These are phyloP conservation scores for Lyophyllum atratum DNA, from an alignment of 768 basidiomycete species.

Conservation along the genomic window DNA sequence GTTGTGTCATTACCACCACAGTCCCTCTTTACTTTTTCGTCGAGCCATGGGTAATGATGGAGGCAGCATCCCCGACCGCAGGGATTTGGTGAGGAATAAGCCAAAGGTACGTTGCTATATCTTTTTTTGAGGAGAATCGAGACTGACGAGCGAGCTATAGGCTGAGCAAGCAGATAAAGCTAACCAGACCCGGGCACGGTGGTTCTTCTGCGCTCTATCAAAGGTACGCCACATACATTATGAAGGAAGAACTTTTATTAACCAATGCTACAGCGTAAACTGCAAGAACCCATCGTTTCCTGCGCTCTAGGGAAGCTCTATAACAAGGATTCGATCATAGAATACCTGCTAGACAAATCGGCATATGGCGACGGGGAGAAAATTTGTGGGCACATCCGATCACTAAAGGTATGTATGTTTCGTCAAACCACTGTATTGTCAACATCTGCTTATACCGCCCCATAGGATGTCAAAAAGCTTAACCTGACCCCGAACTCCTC, in stretches of 20 bases:
- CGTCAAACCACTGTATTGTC: not conserved
- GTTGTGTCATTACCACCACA: not conserved
- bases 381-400: slow-evolving; percentile 86
- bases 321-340: slow-evolving; percentile 93
- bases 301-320: slow-evolving; percentile 94
- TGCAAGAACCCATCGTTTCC: slow-evolving; percentile 88
- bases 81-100: slow-evolving; percentile 75
- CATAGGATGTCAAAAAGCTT: slow-evolving; percentile 83
- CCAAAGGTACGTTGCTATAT: slow-evolving; percentile 52
- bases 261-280: slow-evolving; percentile 55
- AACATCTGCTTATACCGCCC: not conserved
- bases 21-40: not conserved
- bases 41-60: slow-evolving; percentile 82
- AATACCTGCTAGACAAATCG: slow-evolving; percentile 81
- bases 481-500: slow-evolving; percentile 77
- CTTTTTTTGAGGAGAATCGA: not conserved
- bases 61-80: slow-evolving; percentile 83
- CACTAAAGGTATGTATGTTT: slow-evolving; percentile 70
- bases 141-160: slow-evolving; percentile 27
- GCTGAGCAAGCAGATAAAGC: slow-evolving; percentile 90
- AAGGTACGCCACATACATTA: slow-evolving; percentile 57
- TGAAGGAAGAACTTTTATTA: not conserved
- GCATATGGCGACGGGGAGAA: slow-evolving; percentile 89
- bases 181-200: slow-evolving; percentile 83
- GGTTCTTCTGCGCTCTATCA: slow-evolving; percentile 94